Base-by-base conservation (phyloP, 1,139 yeast genomes). In the Suhomyces terraborum region DNA sequence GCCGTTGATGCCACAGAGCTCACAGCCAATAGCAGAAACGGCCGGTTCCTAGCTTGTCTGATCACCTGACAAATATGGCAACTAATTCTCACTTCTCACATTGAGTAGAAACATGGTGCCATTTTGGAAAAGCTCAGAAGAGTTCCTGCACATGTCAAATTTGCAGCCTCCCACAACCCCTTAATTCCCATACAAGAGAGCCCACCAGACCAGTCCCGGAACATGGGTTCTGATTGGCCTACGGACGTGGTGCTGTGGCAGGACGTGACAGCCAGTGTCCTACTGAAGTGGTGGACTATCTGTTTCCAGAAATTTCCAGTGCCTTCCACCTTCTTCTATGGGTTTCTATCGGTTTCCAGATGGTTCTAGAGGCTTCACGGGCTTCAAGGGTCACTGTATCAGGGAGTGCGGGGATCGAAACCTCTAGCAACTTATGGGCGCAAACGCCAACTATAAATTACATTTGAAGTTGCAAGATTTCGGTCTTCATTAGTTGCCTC, bases 321-420 rank as follows among this genome's bases (percentile, higher is more conserved):
- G 20, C 8, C 32, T 35, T 27, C 37, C 19, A 20, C 13, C 14
- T 12, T 8, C 10, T 29, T 35, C 36, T 16, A 32, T 24, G 8
- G 13, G 14, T 8, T 40, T 40, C 43, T 19, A 35, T 13, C 9
- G 3, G 14, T 16, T 40, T 40, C 42, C 29, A 31, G 10, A 9
- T 9, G 14, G 20, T 25, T 39, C 40, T 29, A 26, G 10, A 13
- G 6, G 16, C 29, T 41, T 38, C 12, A 30, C 13, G 9, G 33
- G 17, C 16, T 41, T 41, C 38, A 9, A 9, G 38, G 36, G 45
- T 41, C 45, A 41, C 41, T 20, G 39, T 34, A 38, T 26, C 14
- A 30, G 23, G 37, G 37, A 34, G 41, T 37, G 45, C 45, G 39
- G 45, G 45, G 45, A 38, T 35, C 41, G 36, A 38, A 41, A 41